A percentile compares a stretch with the other conserved stretches of the same genome.
Evolutionary conservation across 108 stramenopile genomes (phyloP).

Genomic region (Skeletonema potamos): DNA sequence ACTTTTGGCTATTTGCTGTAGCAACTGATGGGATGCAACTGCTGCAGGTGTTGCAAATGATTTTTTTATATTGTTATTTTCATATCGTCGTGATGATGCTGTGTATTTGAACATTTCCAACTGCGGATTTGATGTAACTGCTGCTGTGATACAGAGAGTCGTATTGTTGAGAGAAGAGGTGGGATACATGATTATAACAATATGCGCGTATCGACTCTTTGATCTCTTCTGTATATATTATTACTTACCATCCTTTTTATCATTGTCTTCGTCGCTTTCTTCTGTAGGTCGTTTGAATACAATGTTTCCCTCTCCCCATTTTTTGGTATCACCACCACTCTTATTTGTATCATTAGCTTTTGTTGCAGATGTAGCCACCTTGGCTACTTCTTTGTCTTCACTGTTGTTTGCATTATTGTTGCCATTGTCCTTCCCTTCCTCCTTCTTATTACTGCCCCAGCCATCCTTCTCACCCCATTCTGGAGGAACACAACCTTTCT

Average conservation of each 20-base stretch:
- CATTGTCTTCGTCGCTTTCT: slow-evolving; percentile 16
- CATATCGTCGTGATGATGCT: background rate
- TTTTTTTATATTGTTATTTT: background rate
- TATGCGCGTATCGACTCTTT: background rate
- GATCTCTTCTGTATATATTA: background rate
- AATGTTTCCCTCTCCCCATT: slow-evolving; percentile 7
- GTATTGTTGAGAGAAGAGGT: background rate
- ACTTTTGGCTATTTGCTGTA: slow-evolving; percentile 51
- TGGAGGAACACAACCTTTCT: slow-evolving; percentile 63
- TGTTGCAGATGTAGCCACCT: background rate
- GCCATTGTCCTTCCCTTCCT: no score
- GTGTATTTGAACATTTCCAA: background rate
- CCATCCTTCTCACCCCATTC: slow-evolving; percentile 50
- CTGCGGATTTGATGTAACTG: background rate
- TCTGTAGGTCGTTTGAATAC: slow-evolving; percentile 2
- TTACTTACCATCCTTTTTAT: slow-evolving; percentile 23
- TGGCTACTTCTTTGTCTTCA: background rate
- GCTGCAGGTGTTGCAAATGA: background rate
- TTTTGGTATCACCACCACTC: background rate
- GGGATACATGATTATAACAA: no score
- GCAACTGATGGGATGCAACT: slow-evolving; percentile 17
- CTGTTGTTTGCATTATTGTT: background rate
- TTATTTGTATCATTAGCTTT: slow-evolving; percentile 5
- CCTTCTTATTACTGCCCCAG: slow-evolving; percentile 29
- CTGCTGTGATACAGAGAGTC: background rate